A percentile compares a stretch with the other conserved stretches of the same genome.
phyloP scores from a whole-genome alignment of 2,329 filamentous ascomycete species.

The Scopulariopsis brevicaulis region DNA sequence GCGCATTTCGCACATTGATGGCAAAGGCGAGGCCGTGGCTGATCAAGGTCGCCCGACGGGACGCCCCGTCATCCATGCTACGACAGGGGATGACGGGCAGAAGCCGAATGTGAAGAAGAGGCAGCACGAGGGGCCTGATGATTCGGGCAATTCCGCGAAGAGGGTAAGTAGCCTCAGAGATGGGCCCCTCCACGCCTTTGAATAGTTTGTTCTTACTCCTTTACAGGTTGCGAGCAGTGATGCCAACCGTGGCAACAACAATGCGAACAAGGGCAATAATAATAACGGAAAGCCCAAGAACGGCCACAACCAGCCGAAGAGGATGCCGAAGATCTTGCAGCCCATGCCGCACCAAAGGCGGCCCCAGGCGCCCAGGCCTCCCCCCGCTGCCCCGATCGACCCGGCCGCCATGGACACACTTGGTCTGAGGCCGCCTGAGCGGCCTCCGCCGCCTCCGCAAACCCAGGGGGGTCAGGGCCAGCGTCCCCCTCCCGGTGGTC shows the following conservation, averaged over 20 bases:
- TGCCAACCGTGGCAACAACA: neutral
- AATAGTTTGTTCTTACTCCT: neutral
- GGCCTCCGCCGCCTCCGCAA: conserved; percentile 16
- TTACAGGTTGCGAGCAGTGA: neutral
- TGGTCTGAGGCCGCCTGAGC: conserved; percentile 32
- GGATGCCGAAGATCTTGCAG: conserved; percentile 2
- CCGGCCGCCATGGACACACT: conserved; percentile 41
- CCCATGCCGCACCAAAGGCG: neutral
- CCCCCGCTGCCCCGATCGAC: conserved; percentile 18
- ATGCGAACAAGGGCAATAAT: neutral
- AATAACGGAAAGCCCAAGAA: neutral
- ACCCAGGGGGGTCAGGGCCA: neutral
- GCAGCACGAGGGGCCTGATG: conserved; percentile 23
- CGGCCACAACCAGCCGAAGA: neutral
- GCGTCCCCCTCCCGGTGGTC: neutral
- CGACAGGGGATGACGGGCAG: conserved; percentile 11
- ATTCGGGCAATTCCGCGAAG: conserved; percentile 21
- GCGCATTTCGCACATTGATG: conserved; percentile 6
- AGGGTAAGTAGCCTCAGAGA: conserved; percentile 20
- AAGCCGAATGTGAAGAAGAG: conserved; percentile 27
- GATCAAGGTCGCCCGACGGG: conserved; percentile 15
- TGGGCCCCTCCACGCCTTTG: conserved; percentile 6
- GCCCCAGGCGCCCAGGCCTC: neutral
- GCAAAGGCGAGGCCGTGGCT: conserved; percentile 3
- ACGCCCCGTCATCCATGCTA: conserved; percentile 27